Base-by-base conservation (phyloP, 345 rosid species). In the Tarenaya hassleriana region DNA sequence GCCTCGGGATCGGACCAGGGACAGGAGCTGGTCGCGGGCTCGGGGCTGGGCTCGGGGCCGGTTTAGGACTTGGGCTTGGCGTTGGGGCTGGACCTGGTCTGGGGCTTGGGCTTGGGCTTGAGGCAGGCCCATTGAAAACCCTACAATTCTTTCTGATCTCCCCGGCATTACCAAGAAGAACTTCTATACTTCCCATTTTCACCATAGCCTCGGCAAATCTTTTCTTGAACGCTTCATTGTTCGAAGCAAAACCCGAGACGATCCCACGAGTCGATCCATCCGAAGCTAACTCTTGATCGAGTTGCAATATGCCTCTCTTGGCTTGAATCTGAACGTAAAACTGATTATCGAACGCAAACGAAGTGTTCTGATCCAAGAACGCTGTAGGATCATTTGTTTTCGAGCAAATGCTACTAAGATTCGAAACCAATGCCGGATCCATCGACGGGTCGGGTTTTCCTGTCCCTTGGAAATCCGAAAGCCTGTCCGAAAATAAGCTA, bases 131-230 rank as follows among this genome's bases (percentile, higher is more conserved):
- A 24, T 84, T 82, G 43, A 75, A 64, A 21, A 38, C 82, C 54
- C 89, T 66, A 42, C 95, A 88, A 17, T 78, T 79, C 13, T 17
- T 65, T 58, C 95, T 75, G 29, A 85, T 68, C 56, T 84, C 74
- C 15, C 97, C 97, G 1, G 61, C 77, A 8, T 40, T 61, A 31
- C 92, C 91, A 8, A 71, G 70, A 24, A 84, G 81, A 48, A 79
- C 86, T 7, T 73, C 61, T 27, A 80, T 51, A 7, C 51, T 47
- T 29, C 80, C 84, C 81, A 84, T 37, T 71, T 77, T 88, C 50
- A 73, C 70, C 80, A 88, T 80, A 0, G 82, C 97, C 29, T 61
- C 62, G 1, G 60, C 81, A 52, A 88, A 82, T 47, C 77, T 63
- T 13, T 54, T 42, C 45, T 50, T 44, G 47, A 84, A 84, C 10